Evolutionary conservation across 208 protist genomes (phyloP).

Genomic region (Acanthamoeba rhysodes): DNA sequence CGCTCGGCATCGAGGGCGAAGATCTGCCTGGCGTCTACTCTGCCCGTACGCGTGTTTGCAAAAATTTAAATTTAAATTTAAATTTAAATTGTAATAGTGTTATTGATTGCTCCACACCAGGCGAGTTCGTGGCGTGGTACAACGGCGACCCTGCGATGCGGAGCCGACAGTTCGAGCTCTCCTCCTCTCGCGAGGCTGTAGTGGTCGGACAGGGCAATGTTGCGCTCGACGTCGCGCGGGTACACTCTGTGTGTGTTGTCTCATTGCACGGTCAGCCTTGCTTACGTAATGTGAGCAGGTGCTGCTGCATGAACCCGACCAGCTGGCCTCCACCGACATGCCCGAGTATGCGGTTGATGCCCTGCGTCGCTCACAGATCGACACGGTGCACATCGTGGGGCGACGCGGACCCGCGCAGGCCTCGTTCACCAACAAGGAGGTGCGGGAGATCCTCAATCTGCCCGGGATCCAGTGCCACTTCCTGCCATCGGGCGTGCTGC

Average conservation of each 20-base stretch:
- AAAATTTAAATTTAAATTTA: too few relatives aligned
- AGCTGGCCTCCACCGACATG: slow-evolving; percentile 95
- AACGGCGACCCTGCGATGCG: slow-evolving; percentile 94
- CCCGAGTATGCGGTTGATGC: slow-evolving; percentile 91
- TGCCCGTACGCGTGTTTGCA: too few relatives aligned
- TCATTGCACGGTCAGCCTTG: too few relatives aligned
- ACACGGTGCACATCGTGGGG: slow-evolving; percentile 92
- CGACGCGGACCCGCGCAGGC: slow-evolving; percentile 94
- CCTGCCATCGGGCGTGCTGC: neutral
- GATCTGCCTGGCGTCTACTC: slow-evolving; percentile 31
- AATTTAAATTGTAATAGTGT: too few relatives aligned
- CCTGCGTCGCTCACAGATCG: slow-evolving; percentile 91
- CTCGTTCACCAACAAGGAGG: slow-evolving; percentile 96
- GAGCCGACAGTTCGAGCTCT: slow-evolving; percentile 13
- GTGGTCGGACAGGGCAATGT: slow-evolving; percentile 97
- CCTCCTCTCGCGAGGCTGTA: slow-evolving; percentile 24
- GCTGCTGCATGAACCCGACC: slow-evolving; percentile 90
- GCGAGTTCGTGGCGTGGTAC: slow-evolving; percentile 97
- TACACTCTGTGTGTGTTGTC: slow-evolving; percentile 79
- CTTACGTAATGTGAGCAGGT: neutral
- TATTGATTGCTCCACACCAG: slow-evolving; percentile 78
- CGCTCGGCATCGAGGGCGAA: slow-evolving; percentile 89
- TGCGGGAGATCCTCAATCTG: slow-evolving; percentile 92
- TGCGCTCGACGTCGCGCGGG: slow-evolving; percentile 95
- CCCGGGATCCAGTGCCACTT: slow-evolving; percentile 19